These are phyloP conservation scores for Aspergillus biplanus DNA, from an alignment of 495 filamentous ascomycete genomes.

Conservation along the genomic window DNA sequence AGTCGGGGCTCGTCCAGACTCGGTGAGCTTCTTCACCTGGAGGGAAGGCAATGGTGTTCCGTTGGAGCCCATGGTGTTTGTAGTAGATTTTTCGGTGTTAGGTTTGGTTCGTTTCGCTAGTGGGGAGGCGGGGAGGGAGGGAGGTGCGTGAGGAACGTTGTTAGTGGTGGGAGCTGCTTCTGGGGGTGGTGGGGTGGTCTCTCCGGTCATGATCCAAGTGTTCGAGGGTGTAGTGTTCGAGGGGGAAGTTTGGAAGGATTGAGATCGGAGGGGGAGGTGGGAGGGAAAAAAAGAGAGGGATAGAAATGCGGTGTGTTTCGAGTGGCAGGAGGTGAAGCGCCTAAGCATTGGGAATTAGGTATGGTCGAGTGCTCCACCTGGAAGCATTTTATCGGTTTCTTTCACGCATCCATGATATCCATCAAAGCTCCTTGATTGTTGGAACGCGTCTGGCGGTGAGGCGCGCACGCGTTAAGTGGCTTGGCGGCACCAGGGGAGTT, in stretches of 20 bases:
- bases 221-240: slow-evolving; percentile 10
- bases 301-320: slow-evolving; percentile 4
- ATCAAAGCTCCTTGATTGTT: slow-evolving; percentile 11
- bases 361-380: background rate
- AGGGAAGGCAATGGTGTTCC: slow-evolving; percentile 59
- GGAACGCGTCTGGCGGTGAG: slow-evolving; percentile 43
- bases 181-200: slow-evolving; percentile 44
- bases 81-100: slow-evolving; percentile 31
- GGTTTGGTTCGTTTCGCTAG: slow-evolving; percentile 67
- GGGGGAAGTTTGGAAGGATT: background rate
- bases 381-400: background rate
- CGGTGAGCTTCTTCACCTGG: slow-evolving; percentile 82
- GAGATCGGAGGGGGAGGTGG: background rate
- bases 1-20: slow-evolving; percentile 75
- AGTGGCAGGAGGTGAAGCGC: too few relatives aligned
- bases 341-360: background rate
- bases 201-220: slow-evolving; percentile 56
- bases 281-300: slow-evolving; percentile 3
- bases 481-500: background rate
- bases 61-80: slow-evolving; percentile 37
- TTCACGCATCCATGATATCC: slow-evolving; percentile 1
- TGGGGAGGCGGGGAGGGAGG: slow-evolving; percentile 63
- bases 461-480: slow-evolving; percentile 32
- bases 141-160: slow-evolving; percentile 48
- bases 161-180: slow-evolving; percentile 25